Conservation (phyloP, 2,329 filamentous ascomycete species). For the Xylaria arbuscula region DNA sequence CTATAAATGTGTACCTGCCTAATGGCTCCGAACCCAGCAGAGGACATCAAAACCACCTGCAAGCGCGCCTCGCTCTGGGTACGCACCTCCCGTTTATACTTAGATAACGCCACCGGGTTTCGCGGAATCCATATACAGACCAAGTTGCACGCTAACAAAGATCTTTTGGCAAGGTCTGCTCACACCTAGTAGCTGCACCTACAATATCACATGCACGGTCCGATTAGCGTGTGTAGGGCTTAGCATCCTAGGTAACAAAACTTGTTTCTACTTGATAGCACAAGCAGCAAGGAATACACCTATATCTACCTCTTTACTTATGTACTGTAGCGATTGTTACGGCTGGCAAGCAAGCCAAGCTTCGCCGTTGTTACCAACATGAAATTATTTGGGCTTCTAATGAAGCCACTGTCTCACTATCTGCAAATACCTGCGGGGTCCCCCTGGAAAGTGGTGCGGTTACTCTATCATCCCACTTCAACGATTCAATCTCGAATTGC, state of each 20-base stretch:
- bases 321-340: too few species aligned
- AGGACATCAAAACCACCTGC: background rate
- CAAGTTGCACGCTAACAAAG: background rate
- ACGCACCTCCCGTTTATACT: too few species aligned
- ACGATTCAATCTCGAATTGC: background rate
- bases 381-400: background rate
- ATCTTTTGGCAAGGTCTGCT: background rate
- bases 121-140: constrained; percentile 12
- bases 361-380: background rate
- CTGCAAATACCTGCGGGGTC: background rate
- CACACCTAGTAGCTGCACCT: constrained; percentile 4
- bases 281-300: too few species aligned
- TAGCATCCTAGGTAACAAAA: background rate
- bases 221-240: background rate
- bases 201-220: too few species aligned
- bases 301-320: too few species aligned
- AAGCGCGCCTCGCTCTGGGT: background rate
- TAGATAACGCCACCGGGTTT: constrained; percentile 22
- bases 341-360: constrained; percentile 4
- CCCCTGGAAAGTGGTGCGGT: background rate
- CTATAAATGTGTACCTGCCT: too few species aligned
- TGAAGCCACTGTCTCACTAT: background rate
- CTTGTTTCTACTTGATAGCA: too few species aligned
- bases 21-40: too few species aligned
- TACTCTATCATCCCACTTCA: background rate